phyloP scores from a whole-genome alignment of 768 basidiomycete species.

The Pisolithus microcarpus region DNA sequence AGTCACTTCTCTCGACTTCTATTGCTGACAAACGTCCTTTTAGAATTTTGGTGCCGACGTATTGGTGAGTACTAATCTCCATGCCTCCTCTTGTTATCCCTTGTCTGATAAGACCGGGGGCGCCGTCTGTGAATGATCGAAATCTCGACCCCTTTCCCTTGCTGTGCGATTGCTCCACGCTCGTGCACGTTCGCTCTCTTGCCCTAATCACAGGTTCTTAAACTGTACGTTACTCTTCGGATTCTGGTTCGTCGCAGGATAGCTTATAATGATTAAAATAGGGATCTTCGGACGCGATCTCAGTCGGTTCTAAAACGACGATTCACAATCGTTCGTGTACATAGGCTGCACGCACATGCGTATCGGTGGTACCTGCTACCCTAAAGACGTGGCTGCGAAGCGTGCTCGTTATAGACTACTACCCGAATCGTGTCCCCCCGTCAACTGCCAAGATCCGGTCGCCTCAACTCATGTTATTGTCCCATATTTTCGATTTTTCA shows the following conservation, averaged over 20 bases:
- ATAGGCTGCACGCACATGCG: background rate
- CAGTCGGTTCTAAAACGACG: conserved; percentile 47
- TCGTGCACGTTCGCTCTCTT: background rate
- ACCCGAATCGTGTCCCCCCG: no score
- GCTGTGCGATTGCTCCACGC: background rate
- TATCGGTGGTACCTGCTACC: background rate
- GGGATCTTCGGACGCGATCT: conserved; percentile 75
- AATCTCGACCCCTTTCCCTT: background rate
- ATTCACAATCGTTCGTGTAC: background rate
- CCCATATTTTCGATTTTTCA: no score
- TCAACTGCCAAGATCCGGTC: no score
- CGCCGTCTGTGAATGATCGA: background rate
- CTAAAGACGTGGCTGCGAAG: background rate
- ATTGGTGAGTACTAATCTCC: conserved; percentile 40
- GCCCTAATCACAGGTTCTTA: conserved; percentile 43
- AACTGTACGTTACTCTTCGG: conserved; percentile 41
- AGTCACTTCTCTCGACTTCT: background rate
- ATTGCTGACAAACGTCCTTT: conserved; percentile 8
- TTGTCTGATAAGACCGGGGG: background rate
- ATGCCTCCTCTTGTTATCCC: background rate
- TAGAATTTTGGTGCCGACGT: conserved; percentile 61
- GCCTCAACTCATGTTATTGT: no score
- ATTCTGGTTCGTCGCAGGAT: conserved; percentile 3
- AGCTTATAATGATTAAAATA: conserved; percentile 16
- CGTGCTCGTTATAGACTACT: background rate